Conservation (phyloP, 2,329 filamentous ascomycete genomes). For the Diatrype stigma region DNA sequence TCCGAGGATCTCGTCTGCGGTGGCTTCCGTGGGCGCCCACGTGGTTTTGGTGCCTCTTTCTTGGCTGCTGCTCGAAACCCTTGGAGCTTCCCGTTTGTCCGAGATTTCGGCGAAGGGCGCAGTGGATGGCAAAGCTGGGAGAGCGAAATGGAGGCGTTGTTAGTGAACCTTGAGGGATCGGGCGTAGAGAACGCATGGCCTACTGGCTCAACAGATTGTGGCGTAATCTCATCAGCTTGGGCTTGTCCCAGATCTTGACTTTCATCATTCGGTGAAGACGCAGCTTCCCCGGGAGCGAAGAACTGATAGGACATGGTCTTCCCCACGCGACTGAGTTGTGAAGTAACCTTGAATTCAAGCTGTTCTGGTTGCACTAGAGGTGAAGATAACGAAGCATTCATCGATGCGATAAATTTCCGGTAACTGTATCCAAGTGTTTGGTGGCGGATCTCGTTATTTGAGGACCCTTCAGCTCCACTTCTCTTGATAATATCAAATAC, state of each 20-base stretch:
- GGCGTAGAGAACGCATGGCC: constrained; percentile 15
- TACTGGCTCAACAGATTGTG: background rate
- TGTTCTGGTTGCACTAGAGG: background rate
- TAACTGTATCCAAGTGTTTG: constrained; percentile 27
- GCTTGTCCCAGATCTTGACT: constrained; percentile 1
- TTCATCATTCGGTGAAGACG: background rate
- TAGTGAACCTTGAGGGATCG: constrained; percentile 11
- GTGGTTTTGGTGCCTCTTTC: constrained; percentile 4
- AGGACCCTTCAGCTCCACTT: constrained; percentile 24
- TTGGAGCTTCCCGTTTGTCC: constrained; percentile 9
- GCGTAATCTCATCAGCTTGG: background rate
- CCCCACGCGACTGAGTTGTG: constrained; percentile 32
- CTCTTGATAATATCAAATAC: constrained; percentile 31
- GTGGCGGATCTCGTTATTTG: constrained; percentile 27
- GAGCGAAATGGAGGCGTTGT: constrained; percentile 7
- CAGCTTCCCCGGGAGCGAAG: constrained; percentile 18
- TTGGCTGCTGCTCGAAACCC: background rate
- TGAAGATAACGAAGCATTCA: constrained; percentile 17
- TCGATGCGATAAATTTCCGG: constrained; percentile 29
- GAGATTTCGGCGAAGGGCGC: background rate
- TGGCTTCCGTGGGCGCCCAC: constrained; percentile 6
- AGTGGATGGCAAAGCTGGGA: constrained; percentile 10
- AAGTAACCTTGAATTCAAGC: constrained; percentile 30
- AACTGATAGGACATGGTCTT: constrained; percentile 41
- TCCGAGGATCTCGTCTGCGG: background rate